These are phyloP conservation scores for Chalciporus sp. DNA, from an alignment of 1,284 basidiomycete species.

Conservation along the genomic window DNA sequence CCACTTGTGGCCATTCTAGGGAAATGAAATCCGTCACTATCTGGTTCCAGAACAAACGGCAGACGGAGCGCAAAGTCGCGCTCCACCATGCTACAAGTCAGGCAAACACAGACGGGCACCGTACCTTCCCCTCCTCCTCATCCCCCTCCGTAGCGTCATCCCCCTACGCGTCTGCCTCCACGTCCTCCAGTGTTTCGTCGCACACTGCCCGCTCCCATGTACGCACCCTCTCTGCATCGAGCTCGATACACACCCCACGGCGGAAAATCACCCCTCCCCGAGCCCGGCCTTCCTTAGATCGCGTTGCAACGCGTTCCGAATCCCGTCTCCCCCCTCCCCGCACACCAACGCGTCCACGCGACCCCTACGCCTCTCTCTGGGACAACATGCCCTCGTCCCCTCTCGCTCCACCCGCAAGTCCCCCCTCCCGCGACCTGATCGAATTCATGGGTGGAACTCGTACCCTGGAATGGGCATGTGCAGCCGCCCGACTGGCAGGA, in stretches of 20 bases:
- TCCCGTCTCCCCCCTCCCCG: conserved; percentile 48
- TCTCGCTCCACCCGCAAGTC: conserved; percentile 50
- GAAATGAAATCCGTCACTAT: conserved; percentile 78
- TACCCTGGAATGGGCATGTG: conserved; percentile 76
- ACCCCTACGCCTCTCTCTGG: conserved; percentile 50
- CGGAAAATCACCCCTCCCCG: conserved; percentile 32
- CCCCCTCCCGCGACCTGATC: conserved; percentile 48
- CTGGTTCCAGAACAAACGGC: conserved; percentile 83
- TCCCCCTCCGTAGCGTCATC: conserved; percentile 12
- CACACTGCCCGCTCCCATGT: conserved; percentile 36
- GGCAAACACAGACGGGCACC: conserved; percentile 14
- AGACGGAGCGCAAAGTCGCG: conserved; percentile 69
- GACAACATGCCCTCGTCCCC: conserved; percentile 76
- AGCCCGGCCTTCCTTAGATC: conserved; percentile 54
- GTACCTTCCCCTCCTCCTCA: conserved; percentile 19
- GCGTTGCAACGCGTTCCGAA: conserved; percentile 59
- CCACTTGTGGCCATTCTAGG: conserved; percentile 40
- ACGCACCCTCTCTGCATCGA: conserved; percentile 19
- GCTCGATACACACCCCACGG: conserved; percentile 18
- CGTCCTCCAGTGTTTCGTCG: conserved; percentile 21
- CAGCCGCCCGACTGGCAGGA: conserved; percentile 47
- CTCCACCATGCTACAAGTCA: conserved; percentile 43
- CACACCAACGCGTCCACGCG: conserved; percentile 43
- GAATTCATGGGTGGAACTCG: conserved; percentile 52
- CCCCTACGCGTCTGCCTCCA: conserved; percentile 28